These are phyloP conservation scores for Penicillium samsonianum DNA, from an alignment of 495 filamentous ascomycete genomes.

Conservation along the genomic window DNA sequence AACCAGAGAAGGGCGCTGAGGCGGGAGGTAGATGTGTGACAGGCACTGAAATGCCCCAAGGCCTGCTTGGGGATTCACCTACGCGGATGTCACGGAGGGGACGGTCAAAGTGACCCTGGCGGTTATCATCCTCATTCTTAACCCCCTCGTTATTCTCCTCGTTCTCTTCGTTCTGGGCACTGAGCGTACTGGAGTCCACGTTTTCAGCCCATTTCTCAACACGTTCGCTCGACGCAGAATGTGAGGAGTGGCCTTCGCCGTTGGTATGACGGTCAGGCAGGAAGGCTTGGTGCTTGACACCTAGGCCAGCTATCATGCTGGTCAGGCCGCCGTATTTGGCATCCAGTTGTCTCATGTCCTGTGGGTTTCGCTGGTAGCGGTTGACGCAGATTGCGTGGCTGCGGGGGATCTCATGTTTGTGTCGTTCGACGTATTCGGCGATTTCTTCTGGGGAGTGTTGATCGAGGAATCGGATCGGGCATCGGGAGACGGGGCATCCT, in stretches of 20 bases:
- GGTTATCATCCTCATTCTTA: conserved; percentile 34
- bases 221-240: conserved; percentile 54
- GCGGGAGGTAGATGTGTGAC: conserved; percentile 40
- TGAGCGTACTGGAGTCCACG: conserved; percentile 49
- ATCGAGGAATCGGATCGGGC: conserved; percentile 86
- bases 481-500: conserved; percentile 81
- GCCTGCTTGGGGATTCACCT: conserved; percentile 84
- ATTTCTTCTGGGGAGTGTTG: conserved; percentile 90
- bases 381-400: conserved; percentile 89
- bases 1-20: conserved; percentile 28
- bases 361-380: conserved; percentile 79
- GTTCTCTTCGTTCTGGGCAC: conserved; percentile 36
- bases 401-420: conserved; percentile 88
- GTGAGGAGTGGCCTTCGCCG: conserved; percentile 20
- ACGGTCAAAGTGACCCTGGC: conserved; percentile 69
- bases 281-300: conserved; percentile 78
- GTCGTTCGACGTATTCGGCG: conserved; percentile 82
- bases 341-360: conserved; percentile 80
- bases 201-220: conserved; percentile 81
- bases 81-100: conserved; percentile 79
- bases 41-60: conserved; percentile 87
- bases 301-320: conserved; percentile 86
- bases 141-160: conserved; percentile 41
- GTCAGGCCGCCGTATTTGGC: conserved; percentile 88
- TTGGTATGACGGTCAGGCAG: conserved; percentile 63